These are phyloP conservation scores for Incumbomyces delicatus DNA, from an alignment of 2,329 filamentous ascomycete genomes.

Conservation along the genomic window DNA sequence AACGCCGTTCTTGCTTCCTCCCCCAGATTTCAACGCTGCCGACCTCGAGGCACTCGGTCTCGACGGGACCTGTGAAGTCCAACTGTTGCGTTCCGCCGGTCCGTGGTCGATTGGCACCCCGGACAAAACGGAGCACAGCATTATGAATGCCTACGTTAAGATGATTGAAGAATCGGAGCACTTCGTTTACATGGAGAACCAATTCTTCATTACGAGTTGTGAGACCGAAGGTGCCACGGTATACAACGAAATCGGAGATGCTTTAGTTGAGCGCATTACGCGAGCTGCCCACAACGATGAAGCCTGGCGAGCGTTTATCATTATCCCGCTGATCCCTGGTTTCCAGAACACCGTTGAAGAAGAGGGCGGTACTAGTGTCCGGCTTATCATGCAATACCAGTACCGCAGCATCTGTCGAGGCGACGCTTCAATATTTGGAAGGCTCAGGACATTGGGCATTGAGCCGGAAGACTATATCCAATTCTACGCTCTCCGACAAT, in stretches of 20 bases:
- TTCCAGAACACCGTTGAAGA: slow-evolving; percentile 95
- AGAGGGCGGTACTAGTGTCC: slow-evolving; percentile 86
- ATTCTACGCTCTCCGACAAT: slow-evolving; percentile 85
- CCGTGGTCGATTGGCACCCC: slow-evolving; percentile 85
- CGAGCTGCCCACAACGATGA: slow-evolving; percentile 74
- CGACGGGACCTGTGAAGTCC: slow-evolving; percentile 89
- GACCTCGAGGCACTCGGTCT: slow-evolving; percentile 83
- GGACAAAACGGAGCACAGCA: slow-evolving; percentile 80
- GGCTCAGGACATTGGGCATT: slow-evolving; percentile 67
- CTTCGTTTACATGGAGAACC: slow-evolving; percentile 97
- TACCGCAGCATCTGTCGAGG: slow-evolving; percentile 93
- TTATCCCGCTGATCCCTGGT: slow-evolving; percentile 95
- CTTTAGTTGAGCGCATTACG: slow-evolving; percentile 82
- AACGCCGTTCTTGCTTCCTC: slow-evolving; percentile 84
- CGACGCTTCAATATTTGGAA: slow-evolving; percentile 81
- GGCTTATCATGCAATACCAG: slow-evolving; percentile 93
- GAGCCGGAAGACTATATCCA: slow-evolving; percentile 92
- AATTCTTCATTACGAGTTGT: slow-evolving; percentile 93
- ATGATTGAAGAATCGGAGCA: slow-evolving; percentile 93
- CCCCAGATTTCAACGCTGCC: slow-evolving; percentile 77
- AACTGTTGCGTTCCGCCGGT: slow-evolving; percentile 82
- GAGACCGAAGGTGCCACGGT: slow-evolving; percentile 81
- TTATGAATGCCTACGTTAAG: slow-evolving; percentile 90
- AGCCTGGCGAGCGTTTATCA: slow-evolving; percentile 78
- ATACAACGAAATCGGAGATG: slow-evolving; percentile 87